Evolutionary conservation across 225 moss, liverwort and hornwort genomes (phyloP), one percentile per base, ranked within the genome.

Genomic region (Polytrichum formosum): DNA sequence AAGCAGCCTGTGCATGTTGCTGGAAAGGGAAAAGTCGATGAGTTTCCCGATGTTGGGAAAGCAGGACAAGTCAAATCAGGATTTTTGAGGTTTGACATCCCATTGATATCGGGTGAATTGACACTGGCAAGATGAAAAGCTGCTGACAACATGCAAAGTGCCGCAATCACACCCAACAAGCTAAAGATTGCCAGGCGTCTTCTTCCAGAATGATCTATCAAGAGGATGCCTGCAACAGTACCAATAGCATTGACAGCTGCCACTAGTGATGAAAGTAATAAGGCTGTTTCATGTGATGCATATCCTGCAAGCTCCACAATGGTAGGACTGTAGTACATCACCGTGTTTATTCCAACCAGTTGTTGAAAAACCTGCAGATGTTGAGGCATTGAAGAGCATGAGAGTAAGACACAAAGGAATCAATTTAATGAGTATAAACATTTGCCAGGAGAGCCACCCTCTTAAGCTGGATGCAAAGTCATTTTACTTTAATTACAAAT

Each of bases 241-340:
- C 97, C 97, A 33, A 94, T 61, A 21, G 88, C 92, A 74, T 98
- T 98, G 86, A 98, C 87, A 56, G 84, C 94, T 64, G 97, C 97
- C 53, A 94, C 87, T 22, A 80, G 75, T 17, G 91, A 74, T 19
- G 98, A 92, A 16, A 98, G 82, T 28, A 94, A 72, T 68, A 98
- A 59, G 8, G 94, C 94, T 22, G 85, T 91, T 77, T 94, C 76
- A 68, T 94, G 92, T 16, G 86, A 86, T 54, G 94, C 88, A 67
- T 87, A 94, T 25, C 98, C 94, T 65, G 98, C 98, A 23, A 90
- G 88, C 61, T 94, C 88, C 35, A 98, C 88, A 67, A 98, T 98
- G 1, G 92, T 83, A 16, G 98, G 91, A 37, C 92, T 92, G 73
- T 98, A 98, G 74, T 98, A 98, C 98, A 98, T 98, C 65, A 94